These are phyloP conservation scores for Sporisorium graminicola DNA, from an alignment of 1,284 basidiomycete genomes.

Conservation along the genomic window DNA sequence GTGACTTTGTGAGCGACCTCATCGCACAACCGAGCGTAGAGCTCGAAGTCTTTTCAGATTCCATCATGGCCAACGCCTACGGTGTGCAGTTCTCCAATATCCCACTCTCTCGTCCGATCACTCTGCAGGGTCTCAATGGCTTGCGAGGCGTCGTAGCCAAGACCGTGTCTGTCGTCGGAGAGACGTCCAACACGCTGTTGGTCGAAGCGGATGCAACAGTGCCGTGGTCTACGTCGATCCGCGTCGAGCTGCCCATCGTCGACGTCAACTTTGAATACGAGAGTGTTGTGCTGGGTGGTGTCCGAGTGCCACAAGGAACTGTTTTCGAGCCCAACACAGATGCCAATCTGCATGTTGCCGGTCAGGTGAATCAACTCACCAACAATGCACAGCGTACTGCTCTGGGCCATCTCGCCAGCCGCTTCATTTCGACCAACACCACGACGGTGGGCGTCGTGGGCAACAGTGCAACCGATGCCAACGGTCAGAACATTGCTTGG, in stretches of 20 bases:
- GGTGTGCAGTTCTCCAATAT: slow-evolving; percentile 79
- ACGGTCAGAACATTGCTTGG: slow-evolving; percentile 75
- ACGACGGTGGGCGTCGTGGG: slow-evolving; percentile 76
- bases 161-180: slow-evolving; percentile 75
- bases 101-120: slow-evolving; percentile 75
- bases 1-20: slow-evolving; percentile 77
- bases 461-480: slow-evolving; percentile 72
- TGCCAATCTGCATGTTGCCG: slow-evolving; percentile 75
- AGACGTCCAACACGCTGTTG: slow-evolving; percentile 78
- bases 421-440: slow-evolving; percentile 77
- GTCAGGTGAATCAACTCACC: slow-evolving; percentile 74
- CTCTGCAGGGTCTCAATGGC: slow-evolving; percentile 79
- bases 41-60: slow-evolving; percentile 78
- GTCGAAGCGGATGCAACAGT: slow-evolving; percentile 78
- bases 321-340: slow-evolving; percentile 74
- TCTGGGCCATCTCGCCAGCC: slow-evolving; percentile 78
- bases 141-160: slow-evolving; percentile 76
- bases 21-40: slow-evolving; percentile 78
- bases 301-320: slow-evolving; percentile 70
- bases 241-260: slow-evolving; percentile 79
- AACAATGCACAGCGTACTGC: slow-evolving; percentile 73
- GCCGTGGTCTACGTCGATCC: slow-evolving; percentile 78
- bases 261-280: slow-evolving; percentile 74
- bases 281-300: slow-evolving; percentile 70
- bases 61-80: slow-evolving; percentile 76